A percentile compares a stretch with the other conserved stretches of the same genome.
phyloP scores from a whole-genome alignment of 345 rosid genomes.

The Euphorbia peplus region DNA sequence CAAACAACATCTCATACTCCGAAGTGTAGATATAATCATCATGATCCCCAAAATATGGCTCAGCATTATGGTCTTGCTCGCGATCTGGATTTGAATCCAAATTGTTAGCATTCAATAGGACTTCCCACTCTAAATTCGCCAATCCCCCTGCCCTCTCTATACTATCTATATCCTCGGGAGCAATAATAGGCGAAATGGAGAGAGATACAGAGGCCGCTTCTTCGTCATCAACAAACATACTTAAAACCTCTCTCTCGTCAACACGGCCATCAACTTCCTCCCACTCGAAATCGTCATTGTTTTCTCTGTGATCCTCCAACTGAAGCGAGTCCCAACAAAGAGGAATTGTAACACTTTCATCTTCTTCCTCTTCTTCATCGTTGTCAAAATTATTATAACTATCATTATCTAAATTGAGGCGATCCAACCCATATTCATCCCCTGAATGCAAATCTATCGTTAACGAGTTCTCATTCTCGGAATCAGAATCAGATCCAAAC shows the following conservation, averaged over 20 bases:
- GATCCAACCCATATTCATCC: constrained; percentile 40
- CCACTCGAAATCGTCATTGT: constrained; percentile 83
- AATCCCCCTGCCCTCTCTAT: constrained; percentile 50
- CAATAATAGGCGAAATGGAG: constrained; percentile 50
- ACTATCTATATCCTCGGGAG: constrained; percentile 47
- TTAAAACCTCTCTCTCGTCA: constrained; percentile 66
- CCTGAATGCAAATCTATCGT: constrained; percentile 44
- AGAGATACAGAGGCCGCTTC: constrained; percentile 58
- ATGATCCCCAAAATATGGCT: constrained; percentile 46
- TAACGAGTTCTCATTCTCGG: constrained; percentile 33
- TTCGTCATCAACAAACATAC: constrained; percentile 54
- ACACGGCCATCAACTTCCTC: constrained; percentile 72
- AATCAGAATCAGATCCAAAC: constrained; percentile 48
- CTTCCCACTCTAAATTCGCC: constrained; percentile 73
- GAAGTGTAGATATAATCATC: constrained; percentile 60
- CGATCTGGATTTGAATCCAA: constrained; percentile 47
- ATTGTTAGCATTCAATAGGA: constrained; percentile 61
- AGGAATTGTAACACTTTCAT: constrained; percentile 44
- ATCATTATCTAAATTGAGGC: constrained; percentile 11
- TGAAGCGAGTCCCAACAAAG: constrained; percentile 77
- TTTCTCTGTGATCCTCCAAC: constrained; percentile 57
- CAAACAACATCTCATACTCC: constrained; percentile 70
- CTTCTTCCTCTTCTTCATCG: constrained; percentile 50
- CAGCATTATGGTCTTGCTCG: constrained; percentile 35
- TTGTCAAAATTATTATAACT: constrained; percentile 24